Conservation (phyloP, 2,329 filamentous ascomycete species). For the Pyrenochaeta sp. region DNA sequence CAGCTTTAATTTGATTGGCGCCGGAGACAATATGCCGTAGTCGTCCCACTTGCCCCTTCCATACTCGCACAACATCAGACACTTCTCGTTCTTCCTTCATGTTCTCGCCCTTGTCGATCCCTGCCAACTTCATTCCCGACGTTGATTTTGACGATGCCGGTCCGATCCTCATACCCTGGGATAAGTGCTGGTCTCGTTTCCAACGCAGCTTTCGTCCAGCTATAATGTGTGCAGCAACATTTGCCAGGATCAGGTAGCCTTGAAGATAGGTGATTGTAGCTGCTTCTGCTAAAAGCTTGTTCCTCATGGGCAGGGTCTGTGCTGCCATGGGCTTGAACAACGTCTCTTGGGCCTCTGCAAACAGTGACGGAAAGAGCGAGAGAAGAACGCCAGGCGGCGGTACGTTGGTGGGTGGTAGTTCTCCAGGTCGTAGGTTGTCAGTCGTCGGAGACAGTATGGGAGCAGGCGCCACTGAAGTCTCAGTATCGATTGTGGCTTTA, state of each 20-base stretch:
- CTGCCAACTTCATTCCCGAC: slow-evolving; percentile 90
- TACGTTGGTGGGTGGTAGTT: slow-evolving; percentile 79
- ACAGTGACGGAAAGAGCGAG: slow-evolving; percentile 75
- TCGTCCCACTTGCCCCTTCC: slow-evolving; percentile 78
- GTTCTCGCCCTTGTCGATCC: slow-evolving; percentile 84
- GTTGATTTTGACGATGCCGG: slow-evolving; percentile 72
- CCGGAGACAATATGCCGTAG: slow-evolving; percentile 76
- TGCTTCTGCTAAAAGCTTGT: slow-evolving; percentile 70
- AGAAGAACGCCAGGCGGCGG: slow-evolving; percentile 87
- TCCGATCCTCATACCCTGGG: slow-evolving; percentile 87
- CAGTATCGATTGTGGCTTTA: background rate
- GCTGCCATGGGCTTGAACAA: slow-evolving; percentile 72
- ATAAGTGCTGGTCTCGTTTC: slow-evolving; percentile 86
- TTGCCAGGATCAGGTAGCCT: slow-evolving; percentile 69
- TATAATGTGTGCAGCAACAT: slow-evolving; percentile 80
- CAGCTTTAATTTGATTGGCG: slow-evolving; percentile 61
- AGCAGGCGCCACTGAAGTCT: slow-evolving; percentile 9
- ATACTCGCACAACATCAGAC: slow-evolving; percentile 76
- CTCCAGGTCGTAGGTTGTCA: slow-evolving; percentile 34
- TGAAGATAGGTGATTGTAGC: slow-evolving; percentile 70
- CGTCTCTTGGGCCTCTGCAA: slow-evolving; percentile 69
- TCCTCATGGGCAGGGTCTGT: slow-evolving; percentile 66
- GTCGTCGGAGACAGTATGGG: slow-evolving; percentile 32
- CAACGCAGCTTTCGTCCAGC: slow-evolving; percentile 86
- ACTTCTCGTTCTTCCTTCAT: slow-evolving; percentile 85